These are phyloP conservation scores for Phytopythium chamaehyphon DNA, from an alignment of 352 stramenopile genomes.

Conservation along the genomic window DNA sequence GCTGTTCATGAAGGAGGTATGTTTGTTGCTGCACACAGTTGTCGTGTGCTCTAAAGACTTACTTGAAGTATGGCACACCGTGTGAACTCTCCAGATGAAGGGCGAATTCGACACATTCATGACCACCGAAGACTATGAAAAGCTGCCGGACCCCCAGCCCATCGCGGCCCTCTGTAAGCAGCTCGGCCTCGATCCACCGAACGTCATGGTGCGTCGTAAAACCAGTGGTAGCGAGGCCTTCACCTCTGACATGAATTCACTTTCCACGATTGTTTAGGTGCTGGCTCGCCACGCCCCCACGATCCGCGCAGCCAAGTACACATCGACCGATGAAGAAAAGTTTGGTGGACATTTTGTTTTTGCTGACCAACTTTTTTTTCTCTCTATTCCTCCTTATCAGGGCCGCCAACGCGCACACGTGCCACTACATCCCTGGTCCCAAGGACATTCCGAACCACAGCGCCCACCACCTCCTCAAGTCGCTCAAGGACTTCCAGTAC, in stretches of 20 bases:
- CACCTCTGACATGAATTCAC: too few relatives aligned
- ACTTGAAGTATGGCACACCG: not conserved
- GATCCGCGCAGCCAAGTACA: slow-evolving; percentile 63
- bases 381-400: slow-evolving; percentile 16
- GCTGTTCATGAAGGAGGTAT: slow-evolving; percentile 64
- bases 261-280: slow-evolving; percentile 10
- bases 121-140: slow-evolving; percentile 29
- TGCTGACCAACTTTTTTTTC: not conserved
- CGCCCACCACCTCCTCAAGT: slow-evolving; percentile 61
- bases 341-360: not conserved
- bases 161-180: slow-evolving; percentile 46
- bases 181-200: slow-evolving; percentile 42
- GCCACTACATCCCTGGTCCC: slow-evolving; percentile 59
- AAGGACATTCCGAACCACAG: slow-evolving; percentile 74
- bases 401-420: slow-evolving; percentile 46
- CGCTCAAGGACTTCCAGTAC: slow-evolving; percentile 58
- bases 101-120: slow-evolving; percentile 63
- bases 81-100: slow-evolving; percentile 41
- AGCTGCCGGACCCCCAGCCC: slow-evolving; percentile 43
- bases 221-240: too few relatives aligned
- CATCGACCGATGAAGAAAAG: not conserved
- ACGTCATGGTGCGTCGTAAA: slow-evolving; percentile 43
- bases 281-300: slow-evolving; percentile 48
- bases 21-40: too few relatives aligned
- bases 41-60: too few relatives aligned